phyloP scores from a whole-genome alignment of 768 basidiomycete genomes.

The Suillus discolor region DNA sequence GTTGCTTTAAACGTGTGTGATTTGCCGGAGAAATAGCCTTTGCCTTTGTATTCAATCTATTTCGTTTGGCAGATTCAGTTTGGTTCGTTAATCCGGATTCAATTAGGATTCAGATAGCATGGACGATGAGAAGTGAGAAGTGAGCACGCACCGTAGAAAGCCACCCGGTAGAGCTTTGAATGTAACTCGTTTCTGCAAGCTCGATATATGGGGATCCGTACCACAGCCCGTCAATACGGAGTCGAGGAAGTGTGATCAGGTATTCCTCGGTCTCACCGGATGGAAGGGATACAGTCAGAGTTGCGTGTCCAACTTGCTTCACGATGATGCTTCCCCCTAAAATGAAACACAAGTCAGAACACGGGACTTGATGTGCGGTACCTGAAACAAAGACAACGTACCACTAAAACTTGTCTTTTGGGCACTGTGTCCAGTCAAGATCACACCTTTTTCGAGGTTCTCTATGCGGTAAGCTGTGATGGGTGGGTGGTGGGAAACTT shows the following conservation, averaged over 20 bases:
- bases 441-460: constrained; percentile 76
- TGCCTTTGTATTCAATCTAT: constrained; percentile 93
- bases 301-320: constrained; percentile 93
- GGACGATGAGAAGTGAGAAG: background rate
- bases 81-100: constrained; percentile 13
- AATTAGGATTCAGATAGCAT: background rate
- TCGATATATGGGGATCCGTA: constrained; percentile 92
- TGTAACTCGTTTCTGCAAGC: constrained; percentile 79
- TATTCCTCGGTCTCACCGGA: constrained; percentile 66
- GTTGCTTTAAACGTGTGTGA: constrained; percentile 91
- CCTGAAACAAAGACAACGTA: constrained; percentile 28
- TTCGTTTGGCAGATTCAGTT: constrained; percentile 40
- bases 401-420: constrained; percentile 95
- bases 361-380: background rate
- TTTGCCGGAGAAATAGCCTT: constrained; percentile 93
- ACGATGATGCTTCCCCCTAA: constrained; percentile 77
- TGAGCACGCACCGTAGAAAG: constrained; percentile 45
- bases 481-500: constrained; percentile 95
- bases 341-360: constrained; percentile 7
- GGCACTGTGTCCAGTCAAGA: constrained; percentile 84
- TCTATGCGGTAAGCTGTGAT: constrained; percentile 87
- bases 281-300: constrained; percentile 68
- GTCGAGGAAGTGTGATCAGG: constrained; percentile 88
- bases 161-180: constrained; percentile 68
- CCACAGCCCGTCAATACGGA: constrained; percentile 95